These are phyloP conservation scores for Sindora glabra DNA, from an alignment of 306 rosid genomes.

Conservation along the genomic window DNA sequence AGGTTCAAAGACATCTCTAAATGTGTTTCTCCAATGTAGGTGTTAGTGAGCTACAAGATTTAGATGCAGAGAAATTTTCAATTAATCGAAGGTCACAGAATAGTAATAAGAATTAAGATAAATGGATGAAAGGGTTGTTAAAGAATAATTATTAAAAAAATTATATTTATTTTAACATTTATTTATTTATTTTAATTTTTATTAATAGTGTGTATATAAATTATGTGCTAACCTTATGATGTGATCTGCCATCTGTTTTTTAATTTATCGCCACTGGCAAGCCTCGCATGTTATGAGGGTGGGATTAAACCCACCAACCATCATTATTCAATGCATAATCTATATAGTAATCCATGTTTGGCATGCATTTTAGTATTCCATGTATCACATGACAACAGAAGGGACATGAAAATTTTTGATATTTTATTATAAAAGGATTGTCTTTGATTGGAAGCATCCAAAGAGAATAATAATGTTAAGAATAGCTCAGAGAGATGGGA, in stretches of 20 bases:
- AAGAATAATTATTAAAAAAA: too few species aligned
- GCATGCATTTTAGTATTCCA: background rate
- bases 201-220: too few species aligned
- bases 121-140: too few species aligned
- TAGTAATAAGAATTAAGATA: constrained; percentile 22
- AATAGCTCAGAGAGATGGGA: background rate
- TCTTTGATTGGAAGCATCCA: background rate
- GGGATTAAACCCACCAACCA: background rate
- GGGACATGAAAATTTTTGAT: background rate
- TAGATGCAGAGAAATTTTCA: background rate
- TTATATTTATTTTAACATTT: constrained; percentile 29
- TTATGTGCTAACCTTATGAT: too few species aligned
- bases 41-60: background rate
- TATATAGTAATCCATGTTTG: background rate
- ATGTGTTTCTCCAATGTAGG: too few species aligned
- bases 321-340: background rate
- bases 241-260: background rate
- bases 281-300: background rate
- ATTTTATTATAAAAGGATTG: background rate
- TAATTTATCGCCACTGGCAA: background rate
- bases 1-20: background rate
- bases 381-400: background rate
- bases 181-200: constrained; percentile 9
- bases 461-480: background rate
- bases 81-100: background rate